These are phyloP conservation scores for Vigna mungo DNA, from an alignment of 306 rosid species.

Conservation along the genomic window DNA sequence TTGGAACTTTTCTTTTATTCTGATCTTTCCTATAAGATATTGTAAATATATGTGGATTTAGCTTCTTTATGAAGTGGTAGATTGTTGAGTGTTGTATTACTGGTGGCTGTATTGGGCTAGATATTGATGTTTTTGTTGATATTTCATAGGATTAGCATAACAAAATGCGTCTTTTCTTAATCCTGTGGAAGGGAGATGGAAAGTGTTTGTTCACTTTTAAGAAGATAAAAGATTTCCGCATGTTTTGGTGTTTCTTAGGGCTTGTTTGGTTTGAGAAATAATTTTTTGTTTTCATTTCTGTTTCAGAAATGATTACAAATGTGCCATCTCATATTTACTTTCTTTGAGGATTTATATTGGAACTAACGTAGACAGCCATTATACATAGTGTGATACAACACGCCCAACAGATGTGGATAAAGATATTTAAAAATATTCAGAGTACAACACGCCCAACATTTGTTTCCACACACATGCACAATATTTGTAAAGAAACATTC, in stretches of 20 bases:
- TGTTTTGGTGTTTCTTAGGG: slow-evolving; percentile 14
- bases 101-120: slow-evolving; percentile 10
- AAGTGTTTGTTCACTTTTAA: neutral
- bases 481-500: neutral
- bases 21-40: neutral
- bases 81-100: slow-evolving; percentile 18
- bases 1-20: slow-evolving; percentile 4
- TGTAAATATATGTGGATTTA: slow-evolving; percentile 25
- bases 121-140: slow-evolving; percentile 1
- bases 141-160: slow-evolving; percentile 15
- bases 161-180: slow-evolving; percentile 18
- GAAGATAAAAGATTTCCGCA: slow-evolving; percentile 20
- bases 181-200: slow-evolving; percentile 18
- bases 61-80: slow-evolving; percentile 6
- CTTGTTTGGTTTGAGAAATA: neutral
- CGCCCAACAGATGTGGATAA: neutral
- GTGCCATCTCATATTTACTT: neutral
- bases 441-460: neutral
- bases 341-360: neutral
- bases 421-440: neutral
- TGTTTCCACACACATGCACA: too few species aligned
- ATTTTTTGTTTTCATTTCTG: neutral
- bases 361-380: neutral
- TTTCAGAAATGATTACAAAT: neutral
- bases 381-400: neutral